A percentile compares a stretch with the other conserved stretches of the same genome.
phyloP scores from a whole-genome alignment of 179 eudicot species.

The Sideroxylon spinosum region DNA sequence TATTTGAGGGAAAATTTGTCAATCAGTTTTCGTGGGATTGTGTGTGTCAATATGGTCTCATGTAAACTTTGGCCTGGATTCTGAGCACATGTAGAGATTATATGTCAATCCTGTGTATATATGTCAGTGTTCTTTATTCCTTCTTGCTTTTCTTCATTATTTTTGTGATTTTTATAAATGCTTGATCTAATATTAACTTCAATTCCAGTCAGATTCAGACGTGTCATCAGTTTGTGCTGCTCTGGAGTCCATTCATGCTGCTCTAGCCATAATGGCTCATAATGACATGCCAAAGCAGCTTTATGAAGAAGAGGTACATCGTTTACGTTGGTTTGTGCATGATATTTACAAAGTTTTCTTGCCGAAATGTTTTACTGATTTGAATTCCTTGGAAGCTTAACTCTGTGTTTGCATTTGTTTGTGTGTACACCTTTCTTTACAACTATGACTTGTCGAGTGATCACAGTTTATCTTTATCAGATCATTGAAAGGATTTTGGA shows the following conservation, averaged over 20 bases:
- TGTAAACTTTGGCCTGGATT: not conserved
- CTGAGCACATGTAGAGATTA: not conserved
- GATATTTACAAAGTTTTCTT: not conserved
- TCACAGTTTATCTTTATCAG: constrained; percentile 33
- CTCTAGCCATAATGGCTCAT: constrained; percentile 72
- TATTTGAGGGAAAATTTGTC: not conserved
- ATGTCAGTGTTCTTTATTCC: not conserved
- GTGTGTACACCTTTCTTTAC: not conserved
- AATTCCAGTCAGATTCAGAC: constrained; percentile 71
- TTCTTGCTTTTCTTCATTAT: not conserved
- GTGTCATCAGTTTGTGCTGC: constrained; percentile 63
- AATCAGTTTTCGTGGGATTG: not conserved
- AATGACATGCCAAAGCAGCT: constrained; percentile 87
- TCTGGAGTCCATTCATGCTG: constrained; percentile 90
- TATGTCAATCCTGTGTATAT: not conserved
- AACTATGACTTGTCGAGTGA: constrained; percentile 11
- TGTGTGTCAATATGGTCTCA: not conserved
- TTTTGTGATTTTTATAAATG: not conserved
- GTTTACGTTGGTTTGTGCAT: not conserved
- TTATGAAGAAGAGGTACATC: constrained; percentile 84
- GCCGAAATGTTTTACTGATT: not conserved
- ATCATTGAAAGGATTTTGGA: constrained; percentile 91
- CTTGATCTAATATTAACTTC: constrained; percentile 2
- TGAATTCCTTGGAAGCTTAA: not conserved
- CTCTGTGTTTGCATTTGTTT: not conserved